A percentile compares a stretch with the other conserved stretches of the same genome.
Evolutionary conservation across 1,139 yeast species (phyloP).

Genomic region (Tardiomyces blankii): DNA sequence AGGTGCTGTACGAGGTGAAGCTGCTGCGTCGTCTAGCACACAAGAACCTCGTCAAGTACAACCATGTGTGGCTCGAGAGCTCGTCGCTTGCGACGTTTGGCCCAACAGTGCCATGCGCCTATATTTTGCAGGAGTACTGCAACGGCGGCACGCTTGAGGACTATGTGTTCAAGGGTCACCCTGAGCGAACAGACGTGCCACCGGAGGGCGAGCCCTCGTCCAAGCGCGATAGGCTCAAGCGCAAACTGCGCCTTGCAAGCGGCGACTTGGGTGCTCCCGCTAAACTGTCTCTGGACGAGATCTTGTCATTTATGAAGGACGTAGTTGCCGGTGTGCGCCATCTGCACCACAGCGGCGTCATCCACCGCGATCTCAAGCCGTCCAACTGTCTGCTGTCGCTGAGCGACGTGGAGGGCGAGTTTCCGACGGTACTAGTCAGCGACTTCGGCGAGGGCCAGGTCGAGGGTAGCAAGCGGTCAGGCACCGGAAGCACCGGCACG

Average conservation of each 20-base stretch:
- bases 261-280: slow-evolving; percentile 14
- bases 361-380: slow-evolving; percentile 83
- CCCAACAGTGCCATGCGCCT: slow-evolving; percentile 68
- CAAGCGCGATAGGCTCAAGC: slow-evolving; percentile 5
- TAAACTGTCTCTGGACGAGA: slow-evolving; percentile 34
- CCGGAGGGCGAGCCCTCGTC: slow-evolving; percentile 3
- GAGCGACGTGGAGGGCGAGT: slow-evolving; percentile 14
- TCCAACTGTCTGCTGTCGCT: slow-evolving; percentile 62
- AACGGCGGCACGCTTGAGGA: slow-evolving; percentile 81
- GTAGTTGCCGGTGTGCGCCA: slow-evolving; percentile 59
- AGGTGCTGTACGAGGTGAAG: slow-evolving; percentile 68
- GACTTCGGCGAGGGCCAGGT: slow-evolving; percentile 87
- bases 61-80: slow-evolving; percentile 86
- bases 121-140: slow-evolving; percentile 75
- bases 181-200: slow-evolving; percentile 1
- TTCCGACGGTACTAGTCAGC: slow-evolving; percentile 67
- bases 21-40: slow-evolving; percentile 41
- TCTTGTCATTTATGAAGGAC: slow-evolving; percentile 57
- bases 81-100: slow-evolving; percentile 49
- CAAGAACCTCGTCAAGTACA: slow-evolving; percentile 66
- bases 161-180: slow-evolving; percentile 32
- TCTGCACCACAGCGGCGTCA: slow-evolving; percentile 60
- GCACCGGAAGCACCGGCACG: slow-evolving; percentile 78
- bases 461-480: slow-evolving; percentile 44
- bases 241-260: slow-evolving; percentile 7